Evolutionary conservation across 805 yeast genomes (phyloP), one percentile per base, ranked within the genome.

Genomic region (Nakazawaea holstii): DNA sequence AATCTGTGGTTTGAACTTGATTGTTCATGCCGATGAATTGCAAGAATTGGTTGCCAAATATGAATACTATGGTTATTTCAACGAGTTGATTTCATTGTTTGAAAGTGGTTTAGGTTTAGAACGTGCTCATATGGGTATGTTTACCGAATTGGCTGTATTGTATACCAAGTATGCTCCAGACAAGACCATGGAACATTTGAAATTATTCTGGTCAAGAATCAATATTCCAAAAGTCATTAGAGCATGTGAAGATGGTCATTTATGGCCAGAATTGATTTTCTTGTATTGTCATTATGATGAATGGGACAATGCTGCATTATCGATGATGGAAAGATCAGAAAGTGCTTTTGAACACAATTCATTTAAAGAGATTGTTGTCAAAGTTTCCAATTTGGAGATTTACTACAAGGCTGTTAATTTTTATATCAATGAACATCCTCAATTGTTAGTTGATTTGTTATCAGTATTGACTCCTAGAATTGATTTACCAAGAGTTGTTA

Each of bases 41-140:
- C 88, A 89, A 39, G 97, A 87, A 61, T 75, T 94, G 54, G 97
- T 92, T 39, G 74, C 72, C 53, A 86, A 84, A 55, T 94, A 94
- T 65, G 97, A 94, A 70, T 74, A 78, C 63, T 80, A 84, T 55
- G 99, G 99, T 39, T 88, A 89, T 69, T 91, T 91, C 70, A 86
- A 82, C 55, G 96, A 94, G 73, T 76, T 94, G 55, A 87, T 92
- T 53, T 80, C 97, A 14, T 78, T 94, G 59, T 89, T 94, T 59
- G 99, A 94, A 69, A 92, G 90, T 59, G 98, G 98, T 55, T 77
- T 94, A 51, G 95, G 96, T 37, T 77, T 94, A 57, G 99, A 94
- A 74, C 87, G 99, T 66, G 99, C 99, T 35, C 99, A 94, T 65
- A 94, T 94, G 99, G 99, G 98, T 58, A 92, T 94, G 97, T 94